Conservation (phyloP, 345 rosid species). For the Gossypium ekmanianum region DNA sequence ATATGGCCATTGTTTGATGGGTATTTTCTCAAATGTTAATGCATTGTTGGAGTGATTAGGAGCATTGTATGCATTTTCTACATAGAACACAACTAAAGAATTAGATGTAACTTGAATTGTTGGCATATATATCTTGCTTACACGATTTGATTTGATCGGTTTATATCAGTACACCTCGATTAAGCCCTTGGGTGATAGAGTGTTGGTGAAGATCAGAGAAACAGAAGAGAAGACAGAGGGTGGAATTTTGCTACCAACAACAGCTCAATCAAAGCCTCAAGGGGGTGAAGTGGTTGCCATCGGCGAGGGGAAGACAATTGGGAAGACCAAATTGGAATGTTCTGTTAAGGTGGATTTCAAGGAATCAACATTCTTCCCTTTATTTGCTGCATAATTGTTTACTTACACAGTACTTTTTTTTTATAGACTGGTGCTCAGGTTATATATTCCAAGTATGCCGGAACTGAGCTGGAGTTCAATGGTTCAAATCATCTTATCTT, state of each 20-base stretch:
- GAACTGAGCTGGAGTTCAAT: conserved; percentile 80
- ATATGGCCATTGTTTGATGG: not conserved
- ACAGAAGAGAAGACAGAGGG: conserved; percentile 79
- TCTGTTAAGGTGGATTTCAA: conserved; percentile 45
- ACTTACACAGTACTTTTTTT: conserved; percentile 8
- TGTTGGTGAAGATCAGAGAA: conserved; percentile 80
- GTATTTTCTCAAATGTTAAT: not conserved
- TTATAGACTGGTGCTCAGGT: conserved; percentile 73
- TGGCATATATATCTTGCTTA: not conserved
- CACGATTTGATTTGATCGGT: not conserved
- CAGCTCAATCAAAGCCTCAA: conserved; percentile 86
- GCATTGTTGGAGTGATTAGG: not conserved
- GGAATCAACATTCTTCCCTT: not conserved
- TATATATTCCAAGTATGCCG: conserved; percentile 84
- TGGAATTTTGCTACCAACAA: conserved; percentile 76
- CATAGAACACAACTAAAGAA: not conserved
- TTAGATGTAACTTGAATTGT: not conserved
- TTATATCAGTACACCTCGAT: conserved; percentile 65
- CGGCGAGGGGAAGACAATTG: conserved; percentile 79
- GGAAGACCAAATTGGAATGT: conserved; percentile 52
- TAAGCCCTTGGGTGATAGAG: conserved; percentile 83
- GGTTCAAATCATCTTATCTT: conserved; percentile 77
- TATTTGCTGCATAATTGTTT: not conserved
- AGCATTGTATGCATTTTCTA: not conserved
- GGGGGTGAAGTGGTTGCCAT: conserved; percentile 90